Evolutionary conservation across 305 asterid genomes (phyloP), one percentile per base, ranked within the genome.

Genomic region (Solanum hybrid): DNA sequence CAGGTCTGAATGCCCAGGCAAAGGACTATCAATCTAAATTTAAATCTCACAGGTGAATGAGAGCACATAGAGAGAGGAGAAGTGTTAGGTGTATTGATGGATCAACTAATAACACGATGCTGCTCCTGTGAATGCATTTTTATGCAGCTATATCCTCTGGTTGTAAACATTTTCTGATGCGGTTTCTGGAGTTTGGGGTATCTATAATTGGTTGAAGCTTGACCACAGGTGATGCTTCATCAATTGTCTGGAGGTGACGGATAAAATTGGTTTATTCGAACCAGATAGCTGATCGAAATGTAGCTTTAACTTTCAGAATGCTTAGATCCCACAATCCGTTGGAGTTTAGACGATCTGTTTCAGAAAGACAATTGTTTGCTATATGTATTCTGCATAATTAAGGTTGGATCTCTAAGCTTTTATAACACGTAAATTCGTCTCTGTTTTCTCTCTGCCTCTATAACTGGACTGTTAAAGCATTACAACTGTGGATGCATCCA

Each of bases 11-110:
- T 33, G 57, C 91, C n/a, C 90, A 92, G 91, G 92, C 89, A 24
- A 91, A 90, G 90, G 93, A 94, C 87, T 89, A 86, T 14, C 92
- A 90, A 67, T 91, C 90, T 22, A 95, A 89, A 88, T 87, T 88
- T 20, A 85, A 91, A 81, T 61, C 89, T 79, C 86, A 78, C 39
- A 57, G 42, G 75, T 85, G 88, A 85, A 51, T 31, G 11, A 42
- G 87, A 40, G 37, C 37, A 16, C 87, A 22, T 57, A 5, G 12
- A 31, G 88, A 51, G 76, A 24, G 57, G 29, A 28, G 12, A 31
- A 31, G 42, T 85, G 88, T 33, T 33, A 46, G 40, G 74, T 84
- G 74, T 29, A 29, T 84, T 2, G 11, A 51, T 46, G 88, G 46
- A 57, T 33, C 76, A 85, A 57, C 75, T 85, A 57, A 85, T 33